Base-by-base conservation (phyloP, 2,329 filamentous ascomycete species). In the Rhinocladiella mackenziei region DNA sequence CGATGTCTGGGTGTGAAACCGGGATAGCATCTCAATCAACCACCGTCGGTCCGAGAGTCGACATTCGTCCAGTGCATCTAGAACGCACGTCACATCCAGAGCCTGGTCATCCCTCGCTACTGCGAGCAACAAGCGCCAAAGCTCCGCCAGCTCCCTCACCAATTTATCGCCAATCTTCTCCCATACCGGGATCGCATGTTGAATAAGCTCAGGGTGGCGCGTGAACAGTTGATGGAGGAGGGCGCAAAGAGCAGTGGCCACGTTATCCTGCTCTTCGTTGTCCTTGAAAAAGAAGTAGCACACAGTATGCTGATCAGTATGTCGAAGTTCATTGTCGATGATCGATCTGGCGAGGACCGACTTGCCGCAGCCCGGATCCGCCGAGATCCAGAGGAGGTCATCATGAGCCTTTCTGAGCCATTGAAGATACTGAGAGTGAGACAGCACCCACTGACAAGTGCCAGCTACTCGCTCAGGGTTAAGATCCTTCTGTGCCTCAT, bases 321-420 rank as follows among this genome's bases (percentile, higher is more conserved):
- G 43, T 13, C 39, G 32, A 5, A 66, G 45, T 20, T 59, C 52
- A 2, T 59, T 19, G 34, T 68, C 60, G 8, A 68, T 54, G 1
- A 69, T 53, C 2, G 58, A 61, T 51, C 54, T 60, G 0, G 63
- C 49, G 1, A 69, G 56, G 0, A 69, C 65, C 17, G 65, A 69
- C 47, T 69, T 69, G 5, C 66, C 65, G 45, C 63, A 68, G 19
- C 66, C 65, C 13, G 64, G 65, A 42, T 67, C 64, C 1, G 66
- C 66, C 11, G 64, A 65, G 5, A 68, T 55, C 65, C 60, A 68
- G 15, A 70, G 60, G 14, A 68, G 55, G 43, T 58, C 51, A 26
- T 59, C 48, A 3, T 20, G 5, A 1, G 5, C 2, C 23, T 41
- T 60, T 3, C 56, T 14, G 25, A 8, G 47, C 64, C 61, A 67